Evolutionary conservation across 2,329 filamentous ascomycete species (phyloP), one percentile per base, ranked within the genome.

Genomic region (Keithomyces neogunnii): DNA sequence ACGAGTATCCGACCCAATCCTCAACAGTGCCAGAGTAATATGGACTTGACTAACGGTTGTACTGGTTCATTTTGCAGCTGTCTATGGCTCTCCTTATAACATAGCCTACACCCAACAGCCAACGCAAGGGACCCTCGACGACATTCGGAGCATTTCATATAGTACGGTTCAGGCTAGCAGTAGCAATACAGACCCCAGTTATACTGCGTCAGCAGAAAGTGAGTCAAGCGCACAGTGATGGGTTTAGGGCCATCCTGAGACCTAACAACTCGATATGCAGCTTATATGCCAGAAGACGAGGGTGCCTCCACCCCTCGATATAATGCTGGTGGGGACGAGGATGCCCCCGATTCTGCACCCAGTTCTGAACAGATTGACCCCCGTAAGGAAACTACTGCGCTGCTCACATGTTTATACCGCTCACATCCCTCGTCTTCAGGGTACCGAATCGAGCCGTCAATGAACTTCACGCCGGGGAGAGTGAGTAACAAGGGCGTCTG

Each of bases 401-500:
- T 2, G 31, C 19, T 3, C 4, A 11, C 11, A 5, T 1, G 5
- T 10, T 32, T 1, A 26, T 11, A 36, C 29, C 6, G 30, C 10
- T 44, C 40, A 44, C 30, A 9, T 30, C 19, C 4, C 30, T 11
- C 10, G 43, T 45, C 19, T 30, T 9, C 43, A 75, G 73, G 69
- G 2, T 75, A 69, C 51, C 58, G 60, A 31, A 61, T 76, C 19
- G 63, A 71, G 30, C 66, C 57, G 13, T 75, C 71, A 1, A 54
- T 52, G 9, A 65, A 56, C 39, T 76, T 75, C 45, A 59, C 63
- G 32, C 70, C 71, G 2, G 73, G 73, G 50, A 64, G 67, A 62
- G 73, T 71, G 58, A 54, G 66, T 57, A 4, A 2, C 26, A 2
- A 30, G 13, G 13, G 28, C 32, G 6, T 9, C 11, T 8, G 31